Evolutionary conservation across 1,284 basidiomycete genomes (phyloP).

Genomic region (Ganoderma sinense): DNA sequence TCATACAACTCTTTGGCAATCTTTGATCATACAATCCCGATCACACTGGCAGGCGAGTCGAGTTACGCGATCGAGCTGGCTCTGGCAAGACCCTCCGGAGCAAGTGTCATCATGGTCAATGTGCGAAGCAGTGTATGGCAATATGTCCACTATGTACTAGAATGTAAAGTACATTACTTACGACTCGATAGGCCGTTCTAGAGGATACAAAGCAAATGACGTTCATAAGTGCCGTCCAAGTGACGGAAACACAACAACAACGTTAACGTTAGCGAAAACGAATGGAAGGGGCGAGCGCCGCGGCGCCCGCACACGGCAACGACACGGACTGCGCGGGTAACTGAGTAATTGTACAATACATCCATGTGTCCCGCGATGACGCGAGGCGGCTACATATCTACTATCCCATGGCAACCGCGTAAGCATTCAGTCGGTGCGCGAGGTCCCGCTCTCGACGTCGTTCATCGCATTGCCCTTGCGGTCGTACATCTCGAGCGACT

Average conservation of each 20-base stretch:
- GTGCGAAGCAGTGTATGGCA: not conserved
- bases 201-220: not conserved
- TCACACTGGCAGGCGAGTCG: not conserved
- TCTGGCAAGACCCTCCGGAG: not conserved
- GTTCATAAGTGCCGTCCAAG: not conserved
- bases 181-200: not conserved
- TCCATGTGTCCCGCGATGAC: not conserved
- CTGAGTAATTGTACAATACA: not conserved
- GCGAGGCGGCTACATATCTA: not conserved
- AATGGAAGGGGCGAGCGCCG: not conserved
- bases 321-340: not conserved
- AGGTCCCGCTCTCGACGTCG: constrained; percentile 23
- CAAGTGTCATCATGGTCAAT: not conserved
- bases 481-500: constrained; percentile 20
- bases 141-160: not conserved
- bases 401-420: not conserved
- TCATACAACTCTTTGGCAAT: not conserved
- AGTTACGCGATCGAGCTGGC: not conserved
- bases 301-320: not conserved
- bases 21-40: not conserved
- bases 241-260: not conserved
- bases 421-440: constrained; percentile 6
- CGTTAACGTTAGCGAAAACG: not conserved
- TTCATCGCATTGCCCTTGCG: constrained; percentile 7
- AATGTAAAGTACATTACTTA: not conserved